These are phyloP conservation scores for Colletotrichum navitas DNA, from an alignment of 2,329 filamentous ascomycete genomes.

Conservation along the genomic window DNA sequence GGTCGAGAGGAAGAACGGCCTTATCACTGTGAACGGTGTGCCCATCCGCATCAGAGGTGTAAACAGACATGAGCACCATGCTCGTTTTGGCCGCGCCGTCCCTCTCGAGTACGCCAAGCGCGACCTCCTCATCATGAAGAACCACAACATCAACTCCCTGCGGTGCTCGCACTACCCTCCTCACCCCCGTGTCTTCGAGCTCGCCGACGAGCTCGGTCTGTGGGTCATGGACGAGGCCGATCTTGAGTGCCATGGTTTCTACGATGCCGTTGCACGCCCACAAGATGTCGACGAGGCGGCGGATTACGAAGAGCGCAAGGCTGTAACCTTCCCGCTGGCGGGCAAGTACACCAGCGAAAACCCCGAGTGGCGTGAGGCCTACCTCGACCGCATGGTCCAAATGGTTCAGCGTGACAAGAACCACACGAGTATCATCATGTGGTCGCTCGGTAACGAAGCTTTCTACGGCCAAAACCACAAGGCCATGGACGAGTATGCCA, in stretches of 20 bases:
- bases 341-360: slow-evolving; percentile 73
- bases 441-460: slow-evolving; percentile 80
- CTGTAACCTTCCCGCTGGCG: slow-evolving; percentile 65
- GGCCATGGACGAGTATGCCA: slow-evolving; percentile 75
- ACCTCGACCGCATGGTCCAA: slow-evolving; percentile 75
- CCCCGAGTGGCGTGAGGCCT: slow-evolving; percentile 71
- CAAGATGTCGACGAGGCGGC: slow-evolving; percentile 66
- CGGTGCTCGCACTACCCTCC: slow-evolving; percentile 77
- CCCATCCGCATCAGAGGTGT: slow-evolving; percentile 72
- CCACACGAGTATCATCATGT: slow-evolving; percentile 77
- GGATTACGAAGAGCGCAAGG: slow-evolving; percentile 72
- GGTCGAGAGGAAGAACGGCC: slow-evolving; percentile 71
- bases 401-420: slow-evolving; percentile 78
- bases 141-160: slow-evolving; percentile 78
- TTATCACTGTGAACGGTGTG: slow-evolving; percentile 73
- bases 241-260: slow-evolving; percentile 67
- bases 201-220: slow-evolving; percentile 75
- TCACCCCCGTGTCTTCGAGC: slow-evolving; percentile 69
- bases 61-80: slow-evolving; percentile 80
- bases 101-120: slow-evolving; percentile 71
- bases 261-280: slow-evolving; percentile 62
- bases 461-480: slow-evolving; percentile 78
- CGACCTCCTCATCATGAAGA: slow-evolving; percentile 77
- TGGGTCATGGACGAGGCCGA: slow-evolving; percentile 69
- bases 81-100: slow-evolving; percentile 71